Evolutionary conservation across 441 rosid genomes (phyloP), one percentile per base, ranked within the genome.

Genomic region (Euphorbia celastroides): DNA sequence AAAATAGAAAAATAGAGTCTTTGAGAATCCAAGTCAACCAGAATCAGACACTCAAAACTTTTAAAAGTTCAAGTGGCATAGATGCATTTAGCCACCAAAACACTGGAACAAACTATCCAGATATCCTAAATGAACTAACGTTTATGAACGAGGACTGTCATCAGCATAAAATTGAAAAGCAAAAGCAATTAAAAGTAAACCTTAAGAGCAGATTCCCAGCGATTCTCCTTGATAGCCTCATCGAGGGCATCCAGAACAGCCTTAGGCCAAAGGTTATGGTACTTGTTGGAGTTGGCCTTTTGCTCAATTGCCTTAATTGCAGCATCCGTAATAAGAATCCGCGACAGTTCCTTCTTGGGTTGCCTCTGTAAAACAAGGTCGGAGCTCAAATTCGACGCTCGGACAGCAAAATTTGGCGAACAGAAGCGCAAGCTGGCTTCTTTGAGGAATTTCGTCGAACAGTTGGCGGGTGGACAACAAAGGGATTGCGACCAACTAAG

Each of bases 191-290:
- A 67, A 3, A 50, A 19, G 8, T 7, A 7, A 23, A 88, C 96
- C 89, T 88, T 83, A 36, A 92, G 86, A 56, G 92, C 92, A 73
- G 90, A 81, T 30, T 77, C 81, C 80, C 93, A 84, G 57, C 76
- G 81, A 44, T 84, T 82, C 34, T 82, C 80, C 41, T 63, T 77
- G 16, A 84, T 78, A 8, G 93, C 96, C 1, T 81, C 98, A 30
- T 88, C 92, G 41, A 86, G 90, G 63, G 96, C 93, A 69, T 89
- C 95, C 79, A 92, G 77, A 54, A 92, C 87, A 67, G 95, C 87
- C 78, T 82, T 92, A 58, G 98, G 93, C 92, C 88, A 83, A 52
- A 89, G 78, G 22, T 76, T 84, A 8, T 31, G 77, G 79, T 88
- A 75, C 86, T 88, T 88, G 61, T 73, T 79, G 4, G 98, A 88